phyloP scores from a whole-genome alignment of 345 rosid genomes.

The Brassica nigra region DNA sequence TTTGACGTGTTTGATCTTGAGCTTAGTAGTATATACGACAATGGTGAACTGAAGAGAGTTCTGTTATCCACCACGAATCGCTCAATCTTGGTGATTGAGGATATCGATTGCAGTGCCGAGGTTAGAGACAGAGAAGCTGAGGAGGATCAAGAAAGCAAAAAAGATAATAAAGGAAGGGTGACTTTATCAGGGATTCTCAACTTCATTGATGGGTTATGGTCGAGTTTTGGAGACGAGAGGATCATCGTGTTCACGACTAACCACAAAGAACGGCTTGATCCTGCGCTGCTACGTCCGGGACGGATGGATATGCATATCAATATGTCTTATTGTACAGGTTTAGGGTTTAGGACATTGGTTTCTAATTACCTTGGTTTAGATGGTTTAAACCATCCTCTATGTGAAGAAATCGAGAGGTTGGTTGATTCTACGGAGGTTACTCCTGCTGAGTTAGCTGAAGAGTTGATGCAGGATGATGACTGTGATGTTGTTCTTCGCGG shows the following conservation, averaged over 20 bases:
- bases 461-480: constrained; percentile 52
- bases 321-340: constrained; percentile 46
- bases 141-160: neutral
- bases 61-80: constrained; percentile 52
- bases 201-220: constrained; percentile 47
- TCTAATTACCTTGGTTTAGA: constrained; percentile 44
- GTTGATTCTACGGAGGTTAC: constrained; percentile 43
- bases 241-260: constrained; percentile 45
- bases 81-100: constrained; percentile 59
- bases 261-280: constrained; percentile 41
- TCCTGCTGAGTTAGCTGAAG: constrained; percentile 56
- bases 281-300: constrained; percentile 44
- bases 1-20: constrained; percentile 64
- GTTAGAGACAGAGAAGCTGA: constrained; percentile 37
- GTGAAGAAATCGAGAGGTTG: constrained; percentile 40
- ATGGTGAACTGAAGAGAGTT: constrained; percentile 48
- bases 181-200: constrained; percentile 42
- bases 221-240: constrained; percentile 44
- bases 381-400: constrained; percentile 35
- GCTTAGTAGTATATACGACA: constrained; percentile 40
- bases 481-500: constrained; percentile 43
- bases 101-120: constrained; percentile 53
- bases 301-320: constrained; percentile 53
- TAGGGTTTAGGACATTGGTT: constrained; percentile 51
- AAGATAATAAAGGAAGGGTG: constrained; percentile 9